Conservation (phyloP, 1,139 yeast genomes). For the Zygosaccharomyces pseudobailii region DNA sequence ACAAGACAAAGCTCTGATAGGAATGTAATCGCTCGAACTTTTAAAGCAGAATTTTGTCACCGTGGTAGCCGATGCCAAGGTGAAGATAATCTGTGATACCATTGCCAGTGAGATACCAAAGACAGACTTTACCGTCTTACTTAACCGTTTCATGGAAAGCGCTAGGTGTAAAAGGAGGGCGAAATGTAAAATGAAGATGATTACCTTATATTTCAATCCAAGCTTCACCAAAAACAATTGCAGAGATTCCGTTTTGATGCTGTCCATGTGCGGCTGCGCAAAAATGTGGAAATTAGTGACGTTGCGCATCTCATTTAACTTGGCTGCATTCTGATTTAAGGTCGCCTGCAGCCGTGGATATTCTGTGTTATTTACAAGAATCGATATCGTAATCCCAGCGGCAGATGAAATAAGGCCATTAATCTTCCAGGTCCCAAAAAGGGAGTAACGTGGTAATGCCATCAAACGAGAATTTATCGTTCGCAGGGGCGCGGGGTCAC, state of each 20-base stretch:
- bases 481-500: conserved; percentile 34
- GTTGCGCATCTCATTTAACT: conserved; percentile 12
- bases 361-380: conserved; percentile 20
- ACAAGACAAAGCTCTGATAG: conserved; percentile 39
- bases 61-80: conserved; percentile 50
- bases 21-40: conserved; percentile 36
- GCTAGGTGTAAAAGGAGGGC: conserved; percentile 36
- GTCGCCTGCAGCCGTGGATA: conserved; percentile 17
- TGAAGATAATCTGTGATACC: conserved; percentile 44
- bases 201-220: conserved; percentile 23
- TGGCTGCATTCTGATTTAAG: conserved; percentile 32
- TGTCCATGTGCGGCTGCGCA: neutral
- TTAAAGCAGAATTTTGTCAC: conserved; percentile 39
- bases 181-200: conserved; percentile 32
- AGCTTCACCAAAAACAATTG: conserved; percentile 9
- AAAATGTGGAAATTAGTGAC: conserved; percentile 15
- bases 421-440: conserved; percentile 42
- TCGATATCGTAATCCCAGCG: conserved; percentile 38
- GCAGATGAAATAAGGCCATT: conserved; percentile 52
- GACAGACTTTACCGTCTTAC: conserved; percentile 52
- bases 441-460: conserved; percentile 28
- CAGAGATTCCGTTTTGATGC: neutral
- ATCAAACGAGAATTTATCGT: conserved; percentile 35
- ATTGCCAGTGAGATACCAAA: conserved; percentile 61
- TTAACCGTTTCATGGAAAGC: conserved; percentile 48